Base-by-base conservation (phyloP, 108 stramenopile genomes). In the Bacterosira constricta region DNA sequence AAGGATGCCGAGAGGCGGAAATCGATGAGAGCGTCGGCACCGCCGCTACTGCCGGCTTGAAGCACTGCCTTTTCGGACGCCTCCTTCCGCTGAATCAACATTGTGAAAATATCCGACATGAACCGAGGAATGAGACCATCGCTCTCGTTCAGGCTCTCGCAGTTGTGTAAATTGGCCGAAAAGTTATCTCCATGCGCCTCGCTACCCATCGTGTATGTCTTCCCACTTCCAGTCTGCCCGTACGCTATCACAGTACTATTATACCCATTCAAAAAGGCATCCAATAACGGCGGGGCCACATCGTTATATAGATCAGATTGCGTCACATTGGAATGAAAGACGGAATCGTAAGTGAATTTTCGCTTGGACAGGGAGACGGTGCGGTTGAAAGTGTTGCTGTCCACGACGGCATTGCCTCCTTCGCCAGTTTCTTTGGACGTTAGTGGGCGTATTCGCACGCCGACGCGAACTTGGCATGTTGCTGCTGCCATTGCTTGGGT, bases 211-310 rank as follows among this genome's bases (percentile, higher is more conserved):
- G 91, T 93, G 54, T 76, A 93, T 8, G 92, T 93, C 62, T 94
- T 92, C 35, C 92, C 95, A 17, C 81, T 80, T 1, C 92, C 91
- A n/a, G 95, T 96, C 65, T 96, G 95, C 3, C 95, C 95, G 69
- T 96, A 98, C 5, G 97, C 96, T 52, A 98, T 84, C 36, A 90
- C 86, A 66, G 92, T 95, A 9, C 84, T 89, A 62, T 96, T 96
- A 76, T 88, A 94, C 20, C 94, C 96, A 41, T 94, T 92, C 30
- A 94, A 37, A 69, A 93, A 92, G 9, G 83, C 78, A 34, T 82
- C 65, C 39, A 97, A 65, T 56, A 98, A 69, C 12, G 88, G 80
- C 5, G 77, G 32, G 1, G 90, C 69, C 3, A 95, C 91, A 37
- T 72, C 67, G 0, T 70, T 52, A 82, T 93, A 98, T 0, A 98